Evolutionary conservation across 129 eudicot genomes (phyloP).

Genomic region (Flaveria bidentis): DNA sequence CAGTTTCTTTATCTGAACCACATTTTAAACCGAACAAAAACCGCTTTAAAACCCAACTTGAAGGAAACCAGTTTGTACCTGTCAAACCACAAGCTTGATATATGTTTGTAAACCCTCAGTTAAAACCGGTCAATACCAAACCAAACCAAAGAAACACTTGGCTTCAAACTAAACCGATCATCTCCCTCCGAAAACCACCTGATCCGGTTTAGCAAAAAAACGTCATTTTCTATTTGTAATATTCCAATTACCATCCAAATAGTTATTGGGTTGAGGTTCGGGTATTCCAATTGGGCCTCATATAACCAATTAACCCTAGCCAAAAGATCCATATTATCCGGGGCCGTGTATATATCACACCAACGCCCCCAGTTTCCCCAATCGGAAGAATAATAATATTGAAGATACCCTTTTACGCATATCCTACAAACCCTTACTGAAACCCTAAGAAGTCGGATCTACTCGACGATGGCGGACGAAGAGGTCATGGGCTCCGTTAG

Average conservation of each 20-base stretch:
- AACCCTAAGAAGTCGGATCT: conserved; percentile 43
- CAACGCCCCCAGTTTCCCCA: not conserved
- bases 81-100: no score
- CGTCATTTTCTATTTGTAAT: no score
- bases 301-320: conserved; percentile 9
- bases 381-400: conserved; percentile 1
- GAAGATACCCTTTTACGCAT: conserved; percentile 1
- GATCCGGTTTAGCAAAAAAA: no score
- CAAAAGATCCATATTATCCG: conserved; percentile 12
- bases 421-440: conserved; percentile 29
- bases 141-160: no score
- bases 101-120: no score
- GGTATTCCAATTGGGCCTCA: conserved; percentile 17
- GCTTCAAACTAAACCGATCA: no score
- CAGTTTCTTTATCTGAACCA: no score
- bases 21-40: no score
- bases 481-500: conserved; percentile 43
- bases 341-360: not conserved
- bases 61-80: no score
- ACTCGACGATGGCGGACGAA: conserved; percentile 52
- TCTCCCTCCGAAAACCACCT: no score
- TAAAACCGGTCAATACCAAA: no score
- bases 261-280: not conserved
- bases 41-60: no score
- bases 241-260: not conserved